A percentile compares a stretch with the other conserved stretches of the same genome.
Conservation (phyloP, 176 grass and related monocot species). For the Melocanna baccifera region DNA sequence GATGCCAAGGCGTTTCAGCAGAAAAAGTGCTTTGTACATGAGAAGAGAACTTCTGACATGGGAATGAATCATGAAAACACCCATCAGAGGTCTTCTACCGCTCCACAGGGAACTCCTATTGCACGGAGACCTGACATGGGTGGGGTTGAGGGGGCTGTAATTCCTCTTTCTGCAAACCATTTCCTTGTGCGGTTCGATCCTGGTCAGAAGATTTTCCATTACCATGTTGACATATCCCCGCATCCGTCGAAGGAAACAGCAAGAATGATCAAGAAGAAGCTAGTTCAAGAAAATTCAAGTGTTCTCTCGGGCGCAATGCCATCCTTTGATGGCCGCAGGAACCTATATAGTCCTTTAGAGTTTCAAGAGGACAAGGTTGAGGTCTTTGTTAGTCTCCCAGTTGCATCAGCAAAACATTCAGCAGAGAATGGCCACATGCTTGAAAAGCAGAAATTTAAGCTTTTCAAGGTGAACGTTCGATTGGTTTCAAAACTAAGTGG, state of each 20-base stretch:
- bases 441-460: conserved; percentile 46
- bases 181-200: conserved; percentile 77
- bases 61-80: conserved; percentile 18
- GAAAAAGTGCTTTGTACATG: conserved; percentile 29
- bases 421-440: conserved; percentile 25
- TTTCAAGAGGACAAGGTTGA: conserved; percentile 61
- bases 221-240: conserved; percentile 79
- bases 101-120: conserved; percentile 26
- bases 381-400: conserved; percentile 64
- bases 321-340: conserved; percentile 86
- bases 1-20: conserved; percentile 46
- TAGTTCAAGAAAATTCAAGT: conserved; percentile 72
- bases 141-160: conserved; percentile 46
- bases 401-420: conserved; percentile 18
- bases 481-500: conserved; percentile 75
- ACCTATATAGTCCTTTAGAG: conserved; percentile 72
- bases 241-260: conserved; percentile 79
- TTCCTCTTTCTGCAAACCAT: conserved; percentile 82
- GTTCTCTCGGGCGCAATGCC: conserved; percentile 52
- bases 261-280: conserved; percentile 79
- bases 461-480: conserved; percentile 80
- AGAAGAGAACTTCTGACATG: conserved; percentile 15
- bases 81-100: conserved; percentile 28
- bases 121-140: conserved; percentile 61
- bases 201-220: conserved; percentile 64